Conservation (phyloP, 306 rosid genomes). For the barrel medic (Medicago truncatula) region DNA sequence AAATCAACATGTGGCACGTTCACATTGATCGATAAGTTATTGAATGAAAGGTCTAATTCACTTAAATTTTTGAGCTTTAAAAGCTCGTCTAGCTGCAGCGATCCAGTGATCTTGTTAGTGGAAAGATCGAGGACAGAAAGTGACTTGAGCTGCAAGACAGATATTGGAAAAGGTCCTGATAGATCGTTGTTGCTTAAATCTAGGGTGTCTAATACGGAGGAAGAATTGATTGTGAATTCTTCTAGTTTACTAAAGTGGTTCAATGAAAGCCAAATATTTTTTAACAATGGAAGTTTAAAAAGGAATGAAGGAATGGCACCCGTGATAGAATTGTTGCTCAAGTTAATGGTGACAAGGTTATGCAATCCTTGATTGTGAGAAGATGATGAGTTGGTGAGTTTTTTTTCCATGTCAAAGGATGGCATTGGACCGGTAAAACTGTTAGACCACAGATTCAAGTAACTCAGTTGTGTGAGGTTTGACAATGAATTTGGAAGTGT, state of each 20-base stretch:
- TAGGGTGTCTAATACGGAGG: too few relatives aligned
- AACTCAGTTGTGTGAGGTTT: constrained; percentile 20
- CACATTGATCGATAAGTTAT: constrained; percentile 8
- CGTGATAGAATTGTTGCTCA: too few relatives aligned
- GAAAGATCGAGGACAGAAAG: constrained; percentile 9
- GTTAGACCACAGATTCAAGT: background rate
- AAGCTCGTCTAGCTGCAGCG: background rate
- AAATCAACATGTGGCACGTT: too few relatives aligned
- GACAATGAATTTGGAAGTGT: background rate
- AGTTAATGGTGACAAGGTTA: too few relatives aligned
- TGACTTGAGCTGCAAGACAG: too few relatives aligned
- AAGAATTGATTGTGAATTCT: too few relatives aligned
- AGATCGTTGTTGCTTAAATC: too few relatives aligned
- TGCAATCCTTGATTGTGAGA: constrained; percentile 1
- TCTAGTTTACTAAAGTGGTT: too few relatives aligned
- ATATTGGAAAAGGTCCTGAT: too few relatives aligned
- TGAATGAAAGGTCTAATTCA: constrained; percentile 51
- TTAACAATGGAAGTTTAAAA: constrained; percentile 27
- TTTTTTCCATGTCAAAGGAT: too few relatives aligned
- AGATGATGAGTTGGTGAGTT: too few relatives aligned
- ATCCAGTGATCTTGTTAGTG: constrained; percentile 56
- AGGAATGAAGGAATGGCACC: background rate
- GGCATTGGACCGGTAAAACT: too few relatives aligned
- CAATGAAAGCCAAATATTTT: background rate
- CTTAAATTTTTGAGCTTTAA: constrained; percentile 13